Evolutionary conservation across 768 basidiomycete species (phyloP).

Genomic region (Panaeolus papilionaceus): DNA sequence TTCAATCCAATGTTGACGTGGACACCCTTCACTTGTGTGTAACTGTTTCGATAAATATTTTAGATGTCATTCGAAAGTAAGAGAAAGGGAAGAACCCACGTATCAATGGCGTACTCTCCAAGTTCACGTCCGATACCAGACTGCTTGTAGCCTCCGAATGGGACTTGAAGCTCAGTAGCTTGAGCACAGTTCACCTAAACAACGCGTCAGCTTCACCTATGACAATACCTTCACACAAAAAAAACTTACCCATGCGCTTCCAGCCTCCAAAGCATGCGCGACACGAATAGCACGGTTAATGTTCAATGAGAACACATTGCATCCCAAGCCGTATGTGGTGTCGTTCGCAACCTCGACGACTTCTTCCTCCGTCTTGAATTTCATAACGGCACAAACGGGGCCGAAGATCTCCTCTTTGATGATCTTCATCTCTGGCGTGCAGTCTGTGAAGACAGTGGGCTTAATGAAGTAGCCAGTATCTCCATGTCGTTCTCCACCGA

Average conservation of each 20-base stretch:
- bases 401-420: slow-evolving; percentile 78
- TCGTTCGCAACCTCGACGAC: slow-evolving; percentile 74
- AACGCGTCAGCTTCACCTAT: not conserved
- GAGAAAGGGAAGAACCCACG: slow-evolving; percentile 40
- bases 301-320: slow-evolving; percentile 77
- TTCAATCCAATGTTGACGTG: slow-evolving; percentile 58
- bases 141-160: slow-evolving; percentile 80
- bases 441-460: slow-evolving; percentile 75
- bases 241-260: slow-evolving; percentile 22
- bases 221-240: slow-evolving; percentile 6
- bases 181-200: slow-evolving; percentile 50
- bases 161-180: slow-evolving; percentile 53
- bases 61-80: slow-evolving; percentile 4
- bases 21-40: slow-evolving; percentile 64
- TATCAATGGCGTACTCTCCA: slow-evolving; percentile 65
- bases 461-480: slow-evolving; percentile 70
- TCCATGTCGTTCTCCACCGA: slow-evolving; percentile 66
- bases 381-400: slow-evolving; percentile 73
- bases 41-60: slow-evolving; percentile 38
- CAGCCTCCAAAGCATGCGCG: slow-evolving; percentile 56
- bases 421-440: slow-evolving; percentile 69
- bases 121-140: slow-evolving; percentile 75
- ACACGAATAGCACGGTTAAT: slow-evolving; percentile 66
- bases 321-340: slow-evolving; percentile 78
- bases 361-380: slow-evolving; percentile 70